These are phyloP conservation scores for Apiotrichum porosum DNA, from an alignment of 1,284 basidiomycete genomes.

Conservation along the genomic window DNA sequence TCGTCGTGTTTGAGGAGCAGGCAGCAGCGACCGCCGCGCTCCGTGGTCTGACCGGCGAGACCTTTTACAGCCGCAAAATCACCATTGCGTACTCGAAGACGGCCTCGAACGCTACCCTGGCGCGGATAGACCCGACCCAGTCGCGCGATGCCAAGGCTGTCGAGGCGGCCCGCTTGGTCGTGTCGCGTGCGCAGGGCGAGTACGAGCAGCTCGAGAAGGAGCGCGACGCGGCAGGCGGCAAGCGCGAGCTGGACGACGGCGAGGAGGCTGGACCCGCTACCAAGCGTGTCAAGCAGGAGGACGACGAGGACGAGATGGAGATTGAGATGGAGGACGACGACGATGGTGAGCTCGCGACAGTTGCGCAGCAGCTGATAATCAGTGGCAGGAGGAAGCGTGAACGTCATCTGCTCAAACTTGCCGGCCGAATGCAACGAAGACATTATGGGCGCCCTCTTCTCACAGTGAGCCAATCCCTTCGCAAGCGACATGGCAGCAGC, in stretches of 20 bases:
- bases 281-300: constrained; percentile 34
- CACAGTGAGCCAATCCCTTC: constrained; percentile 23
- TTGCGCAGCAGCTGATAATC: background rate
- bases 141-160: constrained; percentile 55
- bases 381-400: background rate
- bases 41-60: constrained; percentile 81
- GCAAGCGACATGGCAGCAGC: no score
- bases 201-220: constrained; percentile 58
- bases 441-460: constrained; percentile 33
- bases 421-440: constrained; percentile 38
- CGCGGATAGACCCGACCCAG: constrained; percentile 55
- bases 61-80: constrained; percentile 61
- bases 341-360: constrained; percentile 26
- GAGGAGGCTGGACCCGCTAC: constrained; percentile 33
- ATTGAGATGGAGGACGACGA: constrained; percentile 48
- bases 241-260: constrained; percentile 60
- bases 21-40: constrained; percentile 83
- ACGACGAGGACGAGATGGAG: constrained; percentile 45
- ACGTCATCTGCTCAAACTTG: constrained; percentile 37
- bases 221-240: constrained; percentile 55
- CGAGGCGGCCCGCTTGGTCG: constrained; percentile 43
- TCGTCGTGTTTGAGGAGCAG: constrained; percentile 89
- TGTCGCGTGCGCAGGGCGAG: constrained; percentile 50
- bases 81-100: constrained; percentile 76
- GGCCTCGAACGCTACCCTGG: constrained; percentile 74